These are phyloP conservation scores for Flaveria ramosissima DNA, from an alignment of 129 eudicot species.

Conservation along the genomic window DNA sequence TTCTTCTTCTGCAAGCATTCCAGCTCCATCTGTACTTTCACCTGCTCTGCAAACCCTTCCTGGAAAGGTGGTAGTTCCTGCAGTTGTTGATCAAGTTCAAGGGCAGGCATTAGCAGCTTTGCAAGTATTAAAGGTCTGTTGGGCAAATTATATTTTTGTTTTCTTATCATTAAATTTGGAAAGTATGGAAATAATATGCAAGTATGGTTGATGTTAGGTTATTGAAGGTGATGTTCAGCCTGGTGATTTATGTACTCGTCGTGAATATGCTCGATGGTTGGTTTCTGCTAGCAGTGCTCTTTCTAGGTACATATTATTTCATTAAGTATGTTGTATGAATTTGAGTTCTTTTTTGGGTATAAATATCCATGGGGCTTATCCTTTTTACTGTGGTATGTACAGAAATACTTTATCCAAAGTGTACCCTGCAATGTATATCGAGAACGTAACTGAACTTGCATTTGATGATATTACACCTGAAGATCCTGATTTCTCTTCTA, in stretches of 20 bases:
- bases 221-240: constrained; percentile 92
- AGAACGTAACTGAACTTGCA: constrained; percentile 89
- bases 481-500: constrained; percentile 92
- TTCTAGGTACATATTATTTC: constrained; percentile 59
- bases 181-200: constrained; percentile 21
- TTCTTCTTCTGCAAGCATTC: constrained; percentile 64
- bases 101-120: constrained; percentile 90
- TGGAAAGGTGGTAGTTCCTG: constrained; percentile 93
- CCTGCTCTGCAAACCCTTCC: constrained; percentile 69
- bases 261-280: constrained; percentile 99
- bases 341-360: not conserved
- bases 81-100: constrained; percentile 82
- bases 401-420: constrained; percentile 88
- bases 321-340: not conserved
- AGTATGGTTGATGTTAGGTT: constrained; percentile 54
- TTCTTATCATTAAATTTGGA: not conserved
- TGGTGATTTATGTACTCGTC: constrained; percentile 90
- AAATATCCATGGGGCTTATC: not conserved
- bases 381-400: constrained; percentile 12
- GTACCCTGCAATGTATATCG: constrained; percentile 97
- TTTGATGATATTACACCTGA: constrained; percentile 93
- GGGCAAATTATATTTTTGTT: not conserved
- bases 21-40: constrained; percentile 87
- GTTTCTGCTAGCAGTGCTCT: constrained; percentile 94
- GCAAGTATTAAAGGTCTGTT: constrained; percentile 84